Conservation (phyloP, 257 asterid genomes). For the Solanum ahanhuiri region DNA sequence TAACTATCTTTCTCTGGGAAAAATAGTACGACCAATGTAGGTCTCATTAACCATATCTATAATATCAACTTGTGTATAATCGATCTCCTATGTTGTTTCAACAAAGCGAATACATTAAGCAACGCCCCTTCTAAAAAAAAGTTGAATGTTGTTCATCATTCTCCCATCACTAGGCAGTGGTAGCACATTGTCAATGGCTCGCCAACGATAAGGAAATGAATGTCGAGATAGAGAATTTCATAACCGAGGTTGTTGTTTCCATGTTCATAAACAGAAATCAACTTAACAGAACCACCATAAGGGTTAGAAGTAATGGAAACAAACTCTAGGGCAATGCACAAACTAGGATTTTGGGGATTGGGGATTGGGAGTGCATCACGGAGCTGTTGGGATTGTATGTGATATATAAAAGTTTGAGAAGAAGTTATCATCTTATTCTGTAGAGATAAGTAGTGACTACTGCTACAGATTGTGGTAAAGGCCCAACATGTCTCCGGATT, state of each 20-base stretch:
- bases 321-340: neutral
- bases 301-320: neutral
- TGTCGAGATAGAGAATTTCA: neutral
- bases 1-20: neutral
- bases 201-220: neutral
- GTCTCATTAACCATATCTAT: neutral
- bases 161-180: neutral
- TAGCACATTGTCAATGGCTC: neutral
- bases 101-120: neutral
- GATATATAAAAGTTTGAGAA: too few species aligned
- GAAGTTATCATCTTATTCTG: too few species aligned
- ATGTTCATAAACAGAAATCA: neutral
- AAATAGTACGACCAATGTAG: neutral
- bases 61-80: neutral
- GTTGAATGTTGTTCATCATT: neutral
- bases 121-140: neutral
- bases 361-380: neutral
- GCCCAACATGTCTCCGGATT: neutral
- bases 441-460: neutral
- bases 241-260: neutral
- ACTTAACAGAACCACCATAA: slow-evolving; percentile 24
- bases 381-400: too few species aligned
- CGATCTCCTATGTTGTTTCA: neutral
- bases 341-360: neutral
- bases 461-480: neutral